Evolutionary conservation across 2,329 filamentous ascomycete genomes (phyloP), one percentile per base, ranked within the genome.

Genomic region (Talaromyces atroroseus): DNA sequence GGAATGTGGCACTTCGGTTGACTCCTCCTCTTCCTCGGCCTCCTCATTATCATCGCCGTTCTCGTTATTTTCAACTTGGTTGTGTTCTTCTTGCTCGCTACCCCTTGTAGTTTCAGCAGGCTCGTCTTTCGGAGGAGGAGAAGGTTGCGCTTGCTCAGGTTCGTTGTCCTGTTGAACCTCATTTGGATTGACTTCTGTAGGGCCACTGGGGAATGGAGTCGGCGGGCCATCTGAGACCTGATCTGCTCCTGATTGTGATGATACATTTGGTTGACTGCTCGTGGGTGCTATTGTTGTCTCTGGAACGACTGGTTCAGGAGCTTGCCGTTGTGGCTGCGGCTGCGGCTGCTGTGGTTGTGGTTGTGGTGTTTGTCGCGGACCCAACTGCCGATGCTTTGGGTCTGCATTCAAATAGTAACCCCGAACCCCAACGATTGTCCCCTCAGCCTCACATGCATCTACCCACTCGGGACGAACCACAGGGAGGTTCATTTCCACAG

Each of bases 401-500:
- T 89, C 86, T 2, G 92, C 94, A 68, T 96, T 92, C 32, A 99
- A 81, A 72, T 99, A 99, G 75, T 96, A 99, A 64, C 92, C 92
- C 64, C 94, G 87, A 29, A 97, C 94, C 50, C 92, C 91, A 2
- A 97, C 87, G 61, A 99, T 95, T 58, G 91, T 85, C 46, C 92
- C 92, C 71, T 90, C 92, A 63, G 88, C 83, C 75, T 97, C 92
- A 70, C 94, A 99, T n/a, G 91, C 92, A 65, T 95, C 89, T 29
- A 99, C 83, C 94, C 94, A 99, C 72, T 99, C 94, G 20, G 94
- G 94, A 40, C 94, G 84, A 21, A 99, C 94, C 11, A 99, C 90
- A 7, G 94, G 94, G 54, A 99, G 95, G 72, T 97, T 99, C 83
- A 92, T 95, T 77, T 97, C 92, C 29, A 92, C 87, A 1, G 94